phyloP scores from a whole-genome alignment of 345 rosid genomes.

The Moricandia arvensis region DNA sequence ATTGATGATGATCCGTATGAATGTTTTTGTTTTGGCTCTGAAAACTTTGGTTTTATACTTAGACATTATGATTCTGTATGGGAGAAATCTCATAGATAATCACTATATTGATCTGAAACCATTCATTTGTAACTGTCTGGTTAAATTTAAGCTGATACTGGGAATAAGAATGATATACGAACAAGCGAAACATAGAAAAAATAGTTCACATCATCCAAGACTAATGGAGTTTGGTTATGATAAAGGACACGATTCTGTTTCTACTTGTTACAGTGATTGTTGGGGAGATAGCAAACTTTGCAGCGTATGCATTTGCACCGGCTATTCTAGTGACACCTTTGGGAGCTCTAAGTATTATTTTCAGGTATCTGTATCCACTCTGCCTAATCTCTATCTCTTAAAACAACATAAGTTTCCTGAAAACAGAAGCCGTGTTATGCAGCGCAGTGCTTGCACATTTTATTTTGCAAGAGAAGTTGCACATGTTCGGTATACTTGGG shows the following conservation, averaged over 20 bases:
- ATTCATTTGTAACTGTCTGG: too few relatives aligned
- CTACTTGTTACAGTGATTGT: constrained; percentile 53
- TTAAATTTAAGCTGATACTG: neutral
- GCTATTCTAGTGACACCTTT: constrained; percentile 93
- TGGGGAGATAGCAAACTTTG: constrained; percentile 92
- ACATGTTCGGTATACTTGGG: constrained; percentile 80
- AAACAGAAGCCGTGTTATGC: constrained; percentile 41
- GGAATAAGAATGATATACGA: neutral
- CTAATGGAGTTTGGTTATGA: neutral
- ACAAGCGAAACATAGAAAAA: neutral
- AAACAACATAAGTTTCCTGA: neutral
- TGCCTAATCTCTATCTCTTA: neutral
- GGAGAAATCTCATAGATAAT: too few relatives aligned
- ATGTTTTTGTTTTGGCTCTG: neutral
- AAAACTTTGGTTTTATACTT: neutral
- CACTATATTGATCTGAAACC: too few relatives aligned
- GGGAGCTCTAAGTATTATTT: constrained; percentile 92
- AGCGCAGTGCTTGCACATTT: constrained; percentile 96
- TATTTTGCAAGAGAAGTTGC: constrained; percentile 72
- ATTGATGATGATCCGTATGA: neutral
- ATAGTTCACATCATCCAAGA: too few relatives aligned
- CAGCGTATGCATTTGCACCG: constrained; percentile 96
- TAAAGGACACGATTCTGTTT: neutral
- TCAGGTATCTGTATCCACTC: constrained; percentile 59
- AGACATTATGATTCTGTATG: neutral